Conservation (phyloP, 2,329 filamentous ascomycete species). For the Drechmeria coniospora region DNA sequence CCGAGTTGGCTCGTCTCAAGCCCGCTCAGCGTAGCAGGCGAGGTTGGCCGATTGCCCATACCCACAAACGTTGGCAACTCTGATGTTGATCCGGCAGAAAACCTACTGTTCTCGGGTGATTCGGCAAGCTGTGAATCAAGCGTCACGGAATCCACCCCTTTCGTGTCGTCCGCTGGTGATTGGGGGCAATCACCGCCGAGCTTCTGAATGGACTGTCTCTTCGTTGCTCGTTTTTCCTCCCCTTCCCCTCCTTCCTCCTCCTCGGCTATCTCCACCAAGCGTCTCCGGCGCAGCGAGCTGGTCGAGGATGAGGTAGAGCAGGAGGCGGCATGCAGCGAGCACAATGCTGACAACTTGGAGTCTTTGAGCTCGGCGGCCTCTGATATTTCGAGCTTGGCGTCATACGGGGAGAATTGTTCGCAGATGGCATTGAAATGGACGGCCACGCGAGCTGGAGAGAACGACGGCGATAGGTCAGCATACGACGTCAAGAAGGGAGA, state of each 20-base stretch:
- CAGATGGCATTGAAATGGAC: constrained; percentile 54
- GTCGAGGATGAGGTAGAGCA: constrained; percentile 74
- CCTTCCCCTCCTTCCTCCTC: constrained; percentile 69
- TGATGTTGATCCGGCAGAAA: constrained; percentile 27
- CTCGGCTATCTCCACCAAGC: constrained; percentile 86
- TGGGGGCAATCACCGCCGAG: constrained; percentile 14
- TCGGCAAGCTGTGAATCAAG: constrained; percentile 36
- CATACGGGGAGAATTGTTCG: constrained; percentile 68
- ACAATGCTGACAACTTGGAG: constrained; percentile 72
- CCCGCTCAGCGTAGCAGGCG: constrained; percentile 28
- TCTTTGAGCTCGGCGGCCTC: constrained; percentile 70
- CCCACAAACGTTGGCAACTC: constrained; percentile 39
- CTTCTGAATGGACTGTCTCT: constrained; percentile 41
- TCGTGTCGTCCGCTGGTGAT: constrained; percentile 12
- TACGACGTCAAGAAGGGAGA: too few relatives aligned
- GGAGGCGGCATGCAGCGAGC: constrained; percentile 76
- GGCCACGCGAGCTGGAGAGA: constrained; percentile 56
- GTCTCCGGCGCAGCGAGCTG: constrained; percentile 60
- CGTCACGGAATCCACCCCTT: constrained; percentile 22
- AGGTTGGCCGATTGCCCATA: constrained; percentile 25
- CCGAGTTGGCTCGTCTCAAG: constrained; percentile 33
- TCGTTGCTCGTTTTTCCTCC: constrained; percentile 47
- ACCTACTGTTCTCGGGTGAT: constrained; percentile 32
- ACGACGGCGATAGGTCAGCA: constrained; percentile 2
- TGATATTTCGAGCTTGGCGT: constrained; percentile 66